These are phyloP conservation scores for Suhomyces ambrosiae DNA, from an alignment of 1,139 yeast genomes.

Conservation along the genomic window DNA sequence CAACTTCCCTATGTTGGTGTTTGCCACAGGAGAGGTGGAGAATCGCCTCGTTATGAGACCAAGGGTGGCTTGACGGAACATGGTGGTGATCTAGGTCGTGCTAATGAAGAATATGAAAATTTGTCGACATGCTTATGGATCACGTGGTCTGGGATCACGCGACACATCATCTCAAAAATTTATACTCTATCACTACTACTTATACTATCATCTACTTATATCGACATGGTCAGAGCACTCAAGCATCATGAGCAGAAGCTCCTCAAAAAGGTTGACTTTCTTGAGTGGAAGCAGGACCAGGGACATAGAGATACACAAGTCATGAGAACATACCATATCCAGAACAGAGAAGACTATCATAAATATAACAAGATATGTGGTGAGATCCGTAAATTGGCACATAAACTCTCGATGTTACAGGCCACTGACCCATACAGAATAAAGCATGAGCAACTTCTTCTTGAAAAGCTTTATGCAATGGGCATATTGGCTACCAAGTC, in stretches of 20 bases:
- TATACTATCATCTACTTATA: too few relatives aligned
- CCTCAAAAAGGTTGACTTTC: conserved; percentile 92
- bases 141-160: neutral
- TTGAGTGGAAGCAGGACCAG: conserved; percentile 96
- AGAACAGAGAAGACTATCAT: conserved; percentile 93
- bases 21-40: conserved; percentile 27
- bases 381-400: conserved; percentile 81
- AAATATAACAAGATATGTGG: conserved; percentile 94
- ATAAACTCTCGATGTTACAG: conserved; percentile 77
- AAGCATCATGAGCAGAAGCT: conserved; percentile 95
- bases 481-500: conserved; percentile 84
- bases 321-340: conserved; percentile 91
- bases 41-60: conserved; percentile 20
- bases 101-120: conserved; percentile 3
- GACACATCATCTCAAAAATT: conserved; percentile 6
- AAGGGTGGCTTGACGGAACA: conserved; percentile 7
- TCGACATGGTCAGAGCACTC: conserved; percentile 79
- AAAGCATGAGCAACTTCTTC: conserved; percentile 81
- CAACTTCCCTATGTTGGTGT: conserved; percentile 47
- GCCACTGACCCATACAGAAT: conserved; percentile 84
- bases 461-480: conserved; percentile 86
- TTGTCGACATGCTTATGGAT: too few relatives aligned
- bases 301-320: conserved; percentile 95
- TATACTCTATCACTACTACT: too few relatives aligned
- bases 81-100: conserved; percentile 4